Conservation (phyloP, 1,284 basidiomycete genomes). For the Leccinum fuscescens region DNA sequence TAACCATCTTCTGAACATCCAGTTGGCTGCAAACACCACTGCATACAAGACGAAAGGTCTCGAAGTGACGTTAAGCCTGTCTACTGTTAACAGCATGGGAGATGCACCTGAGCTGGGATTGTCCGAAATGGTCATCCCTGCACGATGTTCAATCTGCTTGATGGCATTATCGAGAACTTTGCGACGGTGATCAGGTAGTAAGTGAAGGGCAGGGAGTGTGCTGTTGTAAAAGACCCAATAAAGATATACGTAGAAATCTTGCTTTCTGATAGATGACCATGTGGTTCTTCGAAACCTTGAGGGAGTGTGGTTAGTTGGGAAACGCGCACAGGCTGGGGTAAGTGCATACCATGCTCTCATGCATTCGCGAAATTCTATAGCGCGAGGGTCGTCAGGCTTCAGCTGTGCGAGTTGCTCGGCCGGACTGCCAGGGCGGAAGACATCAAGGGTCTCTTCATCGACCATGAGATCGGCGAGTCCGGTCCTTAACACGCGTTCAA, state of each 20-base stretch:
- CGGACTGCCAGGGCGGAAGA: constrained; percentile 57
- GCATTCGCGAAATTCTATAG: constrained; percentile 72
- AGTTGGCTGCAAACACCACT: constrained; percentile 56
- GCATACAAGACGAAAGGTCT: constrained; percentile 77
- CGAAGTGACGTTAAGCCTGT: constrained; percentile 66
- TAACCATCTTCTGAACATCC: constrained; percentile 45
- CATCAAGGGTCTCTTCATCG: constrained; percentile 55
- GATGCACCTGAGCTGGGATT: constrained; percentile 56
- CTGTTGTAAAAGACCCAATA: constrained; percentile 83
- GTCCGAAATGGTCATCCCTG: constrained; percentile 64
- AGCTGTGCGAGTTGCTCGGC: constrained; percentile 58
- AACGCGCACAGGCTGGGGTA: background rate
- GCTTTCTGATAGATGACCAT: constrained; percentile 68
- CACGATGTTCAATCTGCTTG: constrained; percentile 67
- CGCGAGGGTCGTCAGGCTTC: constrained; percentile 64
- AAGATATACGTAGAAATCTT: constrained; percentile 75
- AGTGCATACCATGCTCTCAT: constrained; percentile 56
- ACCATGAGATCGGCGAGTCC: constrained; percentile 53
- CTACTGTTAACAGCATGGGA: constrained; percentile 76
- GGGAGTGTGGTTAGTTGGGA: constrained; percentile 6
- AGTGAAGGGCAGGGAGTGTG: constrained; percentile 51
- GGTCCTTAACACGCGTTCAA: constrained; percentile 55
- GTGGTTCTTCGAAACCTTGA: constrained; percentile 69
- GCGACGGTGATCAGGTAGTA: constrained; percentile 45
- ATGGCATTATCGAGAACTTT: constrained; percentile 58